A percentile compares a stretch with the other conserved stretches of the same genome.
Conservation (phyloP, 768 basidiomycete genomes). For the Boletales sp. region DNA sequence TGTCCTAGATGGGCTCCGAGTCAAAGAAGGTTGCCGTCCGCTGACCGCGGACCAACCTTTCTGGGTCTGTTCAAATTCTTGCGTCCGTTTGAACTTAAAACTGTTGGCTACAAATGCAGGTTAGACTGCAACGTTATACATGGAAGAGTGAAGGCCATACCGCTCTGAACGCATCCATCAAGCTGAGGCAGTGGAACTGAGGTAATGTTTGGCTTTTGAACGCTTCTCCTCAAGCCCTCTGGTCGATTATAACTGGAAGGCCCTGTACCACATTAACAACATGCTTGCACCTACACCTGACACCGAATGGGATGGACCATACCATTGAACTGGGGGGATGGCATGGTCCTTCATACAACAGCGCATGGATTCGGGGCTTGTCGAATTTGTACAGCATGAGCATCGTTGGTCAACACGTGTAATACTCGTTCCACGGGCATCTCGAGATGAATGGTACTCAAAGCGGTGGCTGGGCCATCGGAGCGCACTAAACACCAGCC, state of each 20-base stretch:
- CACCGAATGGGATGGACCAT: background rate
- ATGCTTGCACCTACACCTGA: background rate
- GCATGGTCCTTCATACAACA: slow-evolving; percentile 1
- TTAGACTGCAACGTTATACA: background rate
- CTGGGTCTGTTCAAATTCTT: background rate
- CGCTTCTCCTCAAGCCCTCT: background rate
- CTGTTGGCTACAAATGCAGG: slow-evolving; percentile 3
- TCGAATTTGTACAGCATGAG: background rate
- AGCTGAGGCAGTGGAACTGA: background rate
- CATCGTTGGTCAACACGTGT: background rate
- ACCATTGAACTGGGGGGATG: background rate
- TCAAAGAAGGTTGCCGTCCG: background rate
- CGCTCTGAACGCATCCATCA: slow-evolving; percentile 2
- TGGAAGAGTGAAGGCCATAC: background rate
- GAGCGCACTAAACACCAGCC: background rate
- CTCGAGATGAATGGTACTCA: background rate
- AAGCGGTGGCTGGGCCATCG: slow-evolving; percentile 7
- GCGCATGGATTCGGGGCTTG: background rate
- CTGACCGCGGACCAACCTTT: slow-evolving; percentile 7
- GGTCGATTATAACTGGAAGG: slow-evolving; percentile 9
- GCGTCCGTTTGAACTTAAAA: background rate
- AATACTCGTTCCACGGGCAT: background rate
- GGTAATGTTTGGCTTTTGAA: background rate
- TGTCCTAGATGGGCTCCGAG: background rate
- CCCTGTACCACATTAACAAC: slow-evolving; percentile 10